Evolutionary conservation across 176 grass and related monocot genomes (phyloP), one percentile per base, ranked within the genome.

Genomic region (Bonia amplexicaulis): DNA sequence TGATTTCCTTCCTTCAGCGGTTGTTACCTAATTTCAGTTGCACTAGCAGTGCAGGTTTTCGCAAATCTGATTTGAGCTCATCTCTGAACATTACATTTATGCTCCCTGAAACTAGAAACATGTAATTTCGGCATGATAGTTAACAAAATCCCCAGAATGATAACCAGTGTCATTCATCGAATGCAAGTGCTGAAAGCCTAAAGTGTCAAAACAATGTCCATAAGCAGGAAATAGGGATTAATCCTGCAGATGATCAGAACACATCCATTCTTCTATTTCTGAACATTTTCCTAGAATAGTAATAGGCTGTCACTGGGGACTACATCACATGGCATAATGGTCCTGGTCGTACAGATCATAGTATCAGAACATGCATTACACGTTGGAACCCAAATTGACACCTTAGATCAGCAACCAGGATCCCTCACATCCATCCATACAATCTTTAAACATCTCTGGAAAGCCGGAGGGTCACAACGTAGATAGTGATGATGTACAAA

Each of bases 391-490:
- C 44, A 63, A 76, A 84, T 17, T 91, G 65, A 76, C 85, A 87
- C 69, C 80, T 68, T 76, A 54, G 75, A 90, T 84, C 69, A 84
- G 76, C 25, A 84, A 70, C 70, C 45, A 54, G 27, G 25, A 90
- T 71, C 68, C 86, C 83, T 89, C 84, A 46, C 90, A 82, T 83
- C 82, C 63, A 83, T 86, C 87, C 82, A 74, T 78, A 86, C 73
- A 79, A 79, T 58, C 47, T 69, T 53, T 51, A 77, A 85, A 80
- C 61, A 66, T 66, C 58, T 86, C 51, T 80, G 80, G 87, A 76
- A 83, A 70, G 70, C n/a, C 25, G 78, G 79, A 83, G 90, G 86
- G 83, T 86, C 81, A 80, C 69, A 65, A 44, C 76, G 59, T 74
- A 42, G 51, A 66, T 53, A 26, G 45, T 39, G 46, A 69, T 67